Evolutionary conservation across 495 filamentous ascomycete genomes (phyloP), one percentile per base, ranked within the genome.

Genomic region (Aspergillus heteromorphus): DNA sequence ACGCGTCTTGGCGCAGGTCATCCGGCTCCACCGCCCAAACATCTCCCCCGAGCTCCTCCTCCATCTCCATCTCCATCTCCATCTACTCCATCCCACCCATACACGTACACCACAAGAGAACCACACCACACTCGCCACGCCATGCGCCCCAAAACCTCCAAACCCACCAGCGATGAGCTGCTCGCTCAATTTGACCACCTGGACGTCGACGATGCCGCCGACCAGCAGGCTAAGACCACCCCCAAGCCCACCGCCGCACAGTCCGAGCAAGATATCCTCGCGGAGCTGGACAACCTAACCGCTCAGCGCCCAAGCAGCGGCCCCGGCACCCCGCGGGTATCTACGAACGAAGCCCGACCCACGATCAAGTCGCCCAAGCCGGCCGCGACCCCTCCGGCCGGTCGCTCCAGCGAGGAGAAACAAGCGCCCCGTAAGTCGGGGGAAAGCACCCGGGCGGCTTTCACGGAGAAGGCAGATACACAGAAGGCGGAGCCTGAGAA

Each of bases 221-320:
- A 55, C 30, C 60, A 64, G 48, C 71, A 60, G 55, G 59, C 73
- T 42, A 82, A 79, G 57, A 49, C 79, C 29, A 72, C 79, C 54
- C 48, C 65, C 29, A 58, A 62, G 40, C 17, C 61, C 29, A 65
- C 70, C 45, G 73, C 70, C 42, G 75, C 79, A 57, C 72, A 83
- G 55, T 65, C 71, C 27, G 75, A 76, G 29, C 72, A 82, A 49
- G 91, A 96, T 61, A 78, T 89, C 50, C 83, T 98, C 36, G 88
- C 89, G 43, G 91, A 97, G 56, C 82, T 98, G 53, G 88, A 89
- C 63, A 84, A 85, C 54, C 83, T 95, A 49, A 83, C 85, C 49
- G 75, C 83, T 53, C 81, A 87, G 60, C 80, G 85, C 29, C 78
- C 82, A 3, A 66, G 76, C 50, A 87, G 84, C 50, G 83, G 92